These are phyloP conservation scores for Xylaria sp. DNA, from an alignment of 495 filamentous ascomycete genomes.

Conservation along the genomic window DNA sequence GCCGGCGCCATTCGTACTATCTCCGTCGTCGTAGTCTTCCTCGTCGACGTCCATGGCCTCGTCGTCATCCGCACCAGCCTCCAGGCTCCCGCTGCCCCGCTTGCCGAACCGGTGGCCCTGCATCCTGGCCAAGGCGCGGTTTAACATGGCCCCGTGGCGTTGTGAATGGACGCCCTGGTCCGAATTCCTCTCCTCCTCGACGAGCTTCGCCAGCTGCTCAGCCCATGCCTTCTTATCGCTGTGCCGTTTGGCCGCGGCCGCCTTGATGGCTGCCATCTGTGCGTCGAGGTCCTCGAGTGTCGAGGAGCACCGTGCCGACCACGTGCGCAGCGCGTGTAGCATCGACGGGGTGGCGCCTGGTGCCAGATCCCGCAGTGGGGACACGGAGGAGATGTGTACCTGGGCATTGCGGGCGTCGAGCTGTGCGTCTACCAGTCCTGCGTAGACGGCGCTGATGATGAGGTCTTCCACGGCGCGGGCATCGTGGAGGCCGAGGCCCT, in stretches of 20 bases:
- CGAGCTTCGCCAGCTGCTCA: constrained; percentile 53
- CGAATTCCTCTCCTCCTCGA: constrained; percentile 50
- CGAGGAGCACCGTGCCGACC: constrained; percentile 74
- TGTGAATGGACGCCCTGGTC: constrained; percentile 53
- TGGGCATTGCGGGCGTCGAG: constrained; percentile 76
- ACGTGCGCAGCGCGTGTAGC: constrained; percentile 70
- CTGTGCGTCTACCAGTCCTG: constrained; percentile 77
- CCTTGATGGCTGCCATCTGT: constrained; percentile 67
- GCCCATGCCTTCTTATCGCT: constrained; percentile 57
- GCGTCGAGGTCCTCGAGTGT: constrained; percentile 79
- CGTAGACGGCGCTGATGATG: constrained; percentile 88
- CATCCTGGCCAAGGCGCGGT: constrained; percentile 28
- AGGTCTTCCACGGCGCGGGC: constrained; percentile 84
- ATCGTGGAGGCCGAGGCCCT: constrained; percentile 68
- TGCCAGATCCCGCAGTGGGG: constrained; percentile 83
- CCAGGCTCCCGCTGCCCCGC: constrained; percentile 53
- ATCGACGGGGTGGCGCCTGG: constrained; percentile 71
- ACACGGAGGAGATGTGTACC: constrained; percentile 78
- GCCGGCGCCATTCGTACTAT: constrained; percentile 16
- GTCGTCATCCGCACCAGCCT: constrained; percentile 59
- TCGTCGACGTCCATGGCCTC: constrained; percentile 68
- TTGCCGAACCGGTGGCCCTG: constrained; percentile 44
- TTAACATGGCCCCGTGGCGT: constrained; percentile 39
- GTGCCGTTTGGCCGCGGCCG: constrained; percentile 61
- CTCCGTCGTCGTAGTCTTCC: constrained; percentile 46